Base-by-base conservation (phyloP, 2,329 filamentous ascomycete genomes). In the Truncatella angustata region DNA sequence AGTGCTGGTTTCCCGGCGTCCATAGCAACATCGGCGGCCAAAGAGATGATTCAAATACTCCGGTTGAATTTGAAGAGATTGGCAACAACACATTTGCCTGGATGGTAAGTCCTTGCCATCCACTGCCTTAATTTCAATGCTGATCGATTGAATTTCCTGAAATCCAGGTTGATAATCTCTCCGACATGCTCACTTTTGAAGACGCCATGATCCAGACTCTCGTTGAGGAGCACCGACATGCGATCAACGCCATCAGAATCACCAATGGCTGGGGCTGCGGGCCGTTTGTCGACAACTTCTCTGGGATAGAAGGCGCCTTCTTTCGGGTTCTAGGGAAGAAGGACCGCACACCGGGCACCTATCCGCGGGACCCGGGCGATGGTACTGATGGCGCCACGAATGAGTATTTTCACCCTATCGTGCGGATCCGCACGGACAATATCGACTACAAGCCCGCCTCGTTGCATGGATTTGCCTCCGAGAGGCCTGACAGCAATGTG, bases 1-100 rank as follows among this genome's bases (percentile, higher is more conserved):
- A 79, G 55, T 75, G 78, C 11, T 86, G 84, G 84, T 91, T 91
- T 60, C 84, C 87, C 0, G 87, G 87, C 5, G 82, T 80, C 46
- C 88, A 91, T 63, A 82, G 77, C 10, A 87, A 90, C 59, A 82
- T 88, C 43, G 87, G 87, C 4, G 87, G 87, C 28, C 40, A 43
- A 14, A n/a, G 11, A 5, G 23, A 43, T 2, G 20, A 14, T 26
- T 12, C 9, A 7, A 21, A 4, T 16, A 86, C 87, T 2, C 87
- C 81, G 81, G 63, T 68, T 4, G 77, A 81, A 44, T 72, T 24
- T 11, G 40, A 79, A 54, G 75, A 74, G 14, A 57, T 70, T 11
- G 63, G 67, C 47, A 61, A 70, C 52, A 67, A 66, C 53, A 61
- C 69, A 6, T 62, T 71, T 53, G 68, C 68, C 9, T 70, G 67